Base-by-base conservation (phyloP, 2,329 filamentous ascomycete species). In the Botrytis pseudocinerea region DNA sequence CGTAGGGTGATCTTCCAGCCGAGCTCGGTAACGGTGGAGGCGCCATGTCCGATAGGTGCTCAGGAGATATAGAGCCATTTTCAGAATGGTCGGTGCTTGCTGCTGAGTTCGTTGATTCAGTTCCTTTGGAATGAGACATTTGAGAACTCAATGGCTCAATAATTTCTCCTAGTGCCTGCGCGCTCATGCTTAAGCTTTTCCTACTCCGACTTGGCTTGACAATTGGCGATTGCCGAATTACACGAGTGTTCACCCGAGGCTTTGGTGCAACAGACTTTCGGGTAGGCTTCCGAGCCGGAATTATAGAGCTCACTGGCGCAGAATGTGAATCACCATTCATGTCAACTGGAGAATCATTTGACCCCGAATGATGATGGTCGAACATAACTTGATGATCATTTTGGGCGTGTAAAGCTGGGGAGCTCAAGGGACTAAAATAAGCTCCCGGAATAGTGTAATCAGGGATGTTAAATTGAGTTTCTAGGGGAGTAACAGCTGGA, bases 361-460 rank as follows among this genome's bases (percentile, higher is more conserved):
- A 78, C 72, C 82, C 82, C 16, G 81, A 83, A 76, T 82, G 78
- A 32, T 81, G 81, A 54, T 82, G 82, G 72, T 84, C 81, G 63
- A 81, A 79, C 22, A 76, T 73, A 16, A 81, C 81, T 48, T 79
- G 78, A 40, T 85, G 84, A 59, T 90, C 88, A 74, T 85, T 88
- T 80, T 94, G 92, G 1, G 92, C 92, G 81, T 93, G 91, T 28
- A 96, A 84, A 5, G 93, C 92, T 1, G 93, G 93, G 25, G 93
- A 96, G 8, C 92, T 94, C 66, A 96, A 85, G 16, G 93, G 93
- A 79, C 93, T 96, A 81, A 96, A 95, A 82, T 94, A 95, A 48
- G 92, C 88, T 51, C 88, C 88, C 0, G 91, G 90, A 5, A 93
- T 86, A 63, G 87, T 85, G 64, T 81, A 82, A 71, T 89, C 86